Evolutionary conservation across 257 asterid species (phyloP).

Genomic region (Gentiana macrophylla): DNA sequence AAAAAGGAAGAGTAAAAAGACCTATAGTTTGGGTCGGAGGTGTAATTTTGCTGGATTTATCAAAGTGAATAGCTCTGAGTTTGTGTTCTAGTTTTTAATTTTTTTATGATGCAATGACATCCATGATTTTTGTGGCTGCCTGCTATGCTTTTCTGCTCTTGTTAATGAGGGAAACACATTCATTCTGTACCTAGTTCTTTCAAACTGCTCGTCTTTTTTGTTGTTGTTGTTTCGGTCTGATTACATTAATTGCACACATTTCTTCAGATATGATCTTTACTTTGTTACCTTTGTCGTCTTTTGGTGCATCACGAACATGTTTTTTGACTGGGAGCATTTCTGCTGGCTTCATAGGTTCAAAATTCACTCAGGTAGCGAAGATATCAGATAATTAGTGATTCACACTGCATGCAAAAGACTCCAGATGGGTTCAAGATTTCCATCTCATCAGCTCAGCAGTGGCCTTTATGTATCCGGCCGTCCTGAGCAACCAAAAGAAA

Average conservation of each 20-base stretch:
- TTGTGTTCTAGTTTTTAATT: too few species aligned
- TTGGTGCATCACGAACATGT: constrained; percentile 10
- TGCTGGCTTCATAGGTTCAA: constrained; percentile 9
- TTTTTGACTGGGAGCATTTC: constrained; percentile 16
- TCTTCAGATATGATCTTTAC: constrained; percentile 7
- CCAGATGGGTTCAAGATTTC: constrained; percentile 86
- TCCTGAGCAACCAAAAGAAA: constrained; percentile 84
- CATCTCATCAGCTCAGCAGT: constrained; percentile 90
- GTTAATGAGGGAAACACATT: constrained; percentile 7
- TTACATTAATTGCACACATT: neutral
- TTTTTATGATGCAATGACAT: neutral
- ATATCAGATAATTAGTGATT: constrained; percentile 10
- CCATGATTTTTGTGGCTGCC: constrained; percentile 1
- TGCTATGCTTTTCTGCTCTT: neutral
- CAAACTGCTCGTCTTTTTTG: constrained; percentile 1
- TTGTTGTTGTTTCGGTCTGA: neutral
- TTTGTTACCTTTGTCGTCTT: neutral
- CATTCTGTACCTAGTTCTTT: neutral
- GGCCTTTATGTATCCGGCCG: constrained; percentile 88
- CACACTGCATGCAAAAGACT: constrained; percentile 15
- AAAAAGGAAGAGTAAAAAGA: too few species aligned
- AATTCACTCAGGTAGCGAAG: constrained; percentile 3
- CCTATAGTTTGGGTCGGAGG: too few species aligned
- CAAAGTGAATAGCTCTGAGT: too few species aligned
- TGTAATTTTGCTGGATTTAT: too few species aligned